Evolutionary conservation across 768 basidiomycete genomes (phyloP), one percentile per base, ranked within the genome.

Genomic region (Cytidiella melzeri): DNA sequence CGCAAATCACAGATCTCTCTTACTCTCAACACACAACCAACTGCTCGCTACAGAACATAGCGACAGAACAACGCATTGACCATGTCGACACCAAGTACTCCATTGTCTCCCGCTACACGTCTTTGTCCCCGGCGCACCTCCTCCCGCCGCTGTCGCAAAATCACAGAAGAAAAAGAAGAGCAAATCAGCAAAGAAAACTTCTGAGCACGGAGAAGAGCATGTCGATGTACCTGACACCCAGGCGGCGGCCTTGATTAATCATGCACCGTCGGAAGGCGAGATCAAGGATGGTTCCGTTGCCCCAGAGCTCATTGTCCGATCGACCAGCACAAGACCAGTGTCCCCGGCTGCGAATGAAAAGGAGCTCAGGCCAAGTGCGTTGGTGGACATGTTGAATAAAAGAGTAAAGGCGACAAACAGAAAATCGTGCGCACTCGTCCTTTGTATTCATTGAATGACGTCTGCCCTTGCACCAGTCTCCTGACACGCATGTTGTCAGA

Each of bases 111-210:
- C 1, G 55, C 67, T 28, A 65, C 68, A 27, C 84, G 89, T 49
- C 61, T n/a, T 86, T 54, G 74, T 92, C 50, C 89, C 89, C 21
- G 89, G 89, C 41, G 89, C 89, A 11, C 87, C 82, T 47, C 81
- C 83, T 0, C 79, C 81, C 38, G 57, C 73, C 4, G 69, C 80
- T 0, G 52, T 69, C 3, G 74, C 84, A 30, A 89, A 89, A 64
- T 70, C 78, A 3, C 57, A 57, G 23, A 73, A 70, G 61, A 85
- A 80, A 65, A 92, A 87, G 67, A 83, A 80, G 65, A 81, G 80
- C 68, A 73, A 78, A 51, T 65, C 52, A 11, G 56, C 55, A 25
- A 80, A 77, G 53, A 55, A 62, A 15, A 64, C 58, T 10, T 63
- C 64, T 43, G 75, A 72, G 55, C 71, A 71, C 43, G 65, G 70